Base-by-base conservation (phyloP, 2,329 filamentous ascomycete species). In the Blumeria hordei region DNA sequence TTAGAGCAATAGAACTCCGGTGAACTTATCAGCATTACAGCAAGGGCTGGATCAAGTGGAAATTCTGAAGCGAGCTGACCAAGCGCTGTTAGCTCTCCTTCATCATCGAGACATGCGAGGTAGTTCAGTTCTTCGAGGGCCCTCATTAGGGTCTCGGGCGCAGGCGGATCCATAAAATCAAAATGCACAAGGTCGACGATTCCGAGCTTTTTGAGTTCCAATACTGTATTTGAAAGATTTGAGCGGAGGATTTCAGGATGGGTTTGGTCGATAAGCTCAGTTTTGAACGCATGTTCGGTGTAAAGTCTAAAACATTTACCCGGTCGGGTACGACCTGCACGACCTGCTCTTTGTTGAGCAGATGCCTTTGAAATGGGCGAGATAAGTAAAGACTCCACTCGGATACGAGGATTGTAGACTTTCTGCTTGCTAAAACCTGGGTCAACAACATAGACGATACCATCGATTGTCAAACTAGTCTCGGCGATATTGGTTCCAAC, bases 401-500 rank as follows among this genome's bases (percentile, higher is more conserved):
- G 81, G 62, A 94, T 93, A 58, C 92, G 81, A 21, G 92, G 90
- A 68, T 98, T 96, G 74, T 96, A 98, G 59, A 96, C 92, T 70
- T 96, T 98, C 65, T 98, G 92, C 72, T 98, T 98, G 71, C 88
- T 94, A 72, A 98, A 98, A 37, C 92, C 92, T 1, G 92, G 90
- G 64, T 98, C 92, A n/a, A 98, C 90, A 36, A 98, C 92, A 65
- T 95, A 98, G 37, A 98, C 92, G 59, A 98, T 98, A 66, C 92
- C 92, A 65, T 98, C 92, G 58, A 98, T 98, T 50, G 92, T 98
- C 69, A 98, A 78, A 64, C 83, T 90, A 0, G 92, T 98, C 72
- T 98, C 92, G 47, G 92, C 92, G 68, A 98, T 98, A 69, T 98
- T 98, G 60, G 92, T 98, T 9, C 88, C 86, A 34, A 98, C 77